Base-by-base conservation (phyloP, 805 yeast species). In the Yarrowia sp. region DNA sequence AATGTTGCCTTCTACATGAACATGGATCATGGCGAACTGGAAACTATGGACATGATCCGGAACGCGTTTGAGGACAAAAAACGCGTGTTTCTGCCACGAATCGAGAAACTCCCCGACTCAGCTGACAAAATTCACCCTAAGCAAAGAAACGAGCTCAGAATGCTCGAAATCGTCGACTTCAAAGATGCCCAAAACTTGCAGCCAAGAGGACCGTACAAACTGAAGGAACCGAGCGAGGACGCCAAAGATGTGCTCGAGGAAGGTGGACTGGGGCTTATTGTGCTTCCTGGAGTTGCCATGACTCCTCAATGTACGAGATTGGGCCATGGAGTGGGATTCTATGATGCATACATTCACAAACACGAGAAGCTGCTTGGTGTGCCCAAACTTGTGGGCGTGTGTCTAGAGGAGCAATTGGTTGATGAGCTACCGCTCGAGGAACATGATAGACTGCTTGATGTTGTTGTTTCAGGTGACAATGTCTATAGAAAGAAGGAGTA, bases 311-410 rank as follows among this genome's bases (percentile, higher is more conserved):
- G 85, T 22, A 73, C 78, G 12, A 74, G 99, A 63, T 73, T 93
- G 62, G 99, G 99, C 1, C 96, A 91, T 73, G 99, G 99, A 0
- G 93, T 87, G 5, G 99, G 98, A 0, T 92, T 84, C 74, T 93
- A 95, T 73, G 99, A 93, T 73, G 90, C 87, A 70, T 89, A 80
- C 70, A 80, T 89, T 44, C 49, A 51, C 7, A 32, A 64, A 8
- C 41, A 66, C 24, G 44, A 61, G 17, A 51, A 49, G 35, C 44
- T 49, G 32, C 17, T 24, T 14, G 61, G 61, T 8, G 22, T 41
- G 22, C 78, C 80, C 4, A 28, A 19, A 11, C 65, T 75, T 35
- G 71, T 90, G 0, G 96, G 92, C 0, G 73, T 88, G 3, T 91
- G 91, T 0, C 75, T 89, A n/a, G 67, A 74, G 14, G 85, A 85